Evolutionary conservation across 2,329 filamentous ascomycete species (phyloP).

Genomic region (Purpureocillium lavendulum): DNA sequence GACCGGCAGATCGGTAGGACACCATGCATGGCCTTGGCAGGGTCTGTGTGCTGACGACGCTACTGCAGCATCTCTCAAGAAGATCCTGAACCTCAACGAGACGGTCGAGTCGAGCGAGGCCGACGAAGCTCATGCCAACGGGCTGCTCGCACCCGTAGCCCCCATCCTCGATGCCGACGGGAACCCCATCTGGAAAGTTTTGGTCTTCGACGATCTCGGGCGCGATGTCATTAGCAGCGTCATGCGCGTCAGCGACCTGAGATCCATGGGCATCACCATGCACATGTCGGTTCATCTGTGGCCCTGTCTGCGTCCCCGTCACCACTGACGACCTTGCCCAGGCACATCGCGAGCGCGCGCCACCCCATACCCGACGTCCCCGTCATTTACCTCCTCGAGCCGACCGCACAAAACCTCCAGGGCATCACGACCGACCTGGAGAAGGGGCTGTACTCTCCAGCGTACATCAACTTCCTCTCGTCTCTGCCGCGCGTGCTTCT

Average conservation of each 20-base stretch:
- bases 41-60: slow-evolving; percentile 1
- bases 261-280: slow-evolving; percentile 92
- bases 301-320: slow-evolving; percentile 3
- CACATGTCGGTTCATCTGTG: slow-evolving; percentile 57
- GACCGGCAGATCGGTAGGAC: slow-evolving; percentile 40
- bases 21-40: not conserved
- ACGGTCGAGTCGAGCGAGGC: slow-evolving; percentile 49
- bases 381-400: slow-evolving; percentile 93
- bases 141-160: slow-evolving; percentile 58
- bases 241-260: slow-evolving; percentile 83
- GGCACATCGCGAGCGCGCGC: slow-evolving; percentile 71
- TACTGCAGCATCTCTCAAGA: slow-evolving; percentile 74
- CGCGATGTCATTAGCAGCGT: slow-evolving; percentile 97
- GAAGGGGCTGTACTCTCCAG: slow-evolving; percentile 81
- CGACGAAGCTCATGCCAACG: slow-evolving; percentile 56
- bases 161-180: slow-evolving; percentile 79
- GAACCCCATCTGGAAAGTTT: slow-evolving; percentile 93
- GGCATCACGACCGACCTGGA: slow-evolving; percentile 79
- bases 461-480: slow-evolving; percentile 94
- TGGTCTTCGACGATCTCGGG: slow-evolving; percentile 88
- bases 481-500: slow-evolving; percentile 84
- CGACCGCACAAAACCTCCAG: slow-evolving; percentile 71
- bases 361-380: slow-evolving; percentile 95
- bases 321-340: slow-evolving; percentile 19
- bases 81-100: slow-evolving; percentile 91